Conservation (phyloP, 306 rosid genomes). For the Corylus avellana region DNA sequence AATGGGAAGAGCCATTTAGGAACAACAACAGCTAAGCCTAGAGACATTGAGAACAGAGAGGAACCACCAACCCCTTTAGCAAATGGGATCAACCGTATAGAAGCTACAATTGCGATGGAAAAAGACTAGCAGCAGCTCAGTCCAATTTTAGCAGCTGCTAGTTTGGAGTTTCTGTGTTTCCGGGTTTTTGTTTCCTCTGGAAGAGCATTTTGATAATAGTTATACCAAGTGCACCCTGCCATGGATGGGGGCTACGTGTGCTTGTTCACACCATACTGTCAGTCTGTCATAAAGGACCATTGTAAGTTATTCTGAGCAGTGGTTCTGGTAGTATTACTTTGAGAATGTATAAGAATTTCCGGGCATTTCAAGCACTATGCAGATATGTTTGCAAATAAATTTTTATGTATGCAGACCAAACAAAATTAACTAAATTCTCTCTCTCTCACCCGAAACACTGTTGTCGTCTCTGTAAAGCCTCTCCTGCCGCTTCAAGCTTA, state of each 20-base stretch:
- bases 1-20: constrained; percentile 25
- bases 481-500: no score
- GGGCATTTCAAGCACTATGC: background rate
- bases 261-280: background rate
- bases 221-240: constrained; percentile 14
- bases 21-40: background rate
- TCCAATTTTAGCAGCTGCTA: constrained; percentile 1
- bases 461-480: no score
- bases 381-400: background rate
- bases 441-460: no score
- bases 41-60: background rate
- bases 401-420: background rate
- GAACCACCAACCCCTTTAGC: background rate
- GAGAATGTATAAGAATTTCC: background rate
- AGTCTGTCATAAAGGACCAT: background rate
- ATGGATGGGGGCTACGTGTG: background rate
- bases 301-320: background rate
- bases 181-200: background rate
- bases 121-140: background rate
- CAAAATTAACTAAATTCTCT: background rate
- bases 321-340: background rate
- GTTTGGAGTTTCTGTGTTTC: background rate
- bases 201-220: constrained; percentile 4
- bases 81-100: constrained; percentile 2
- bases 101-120: background rate